Evolutionary conservation across 495 filamentous ascomycete species (phyloP), one percentile per base, ranked within the genome.

Genomic region (Durotheca rogersii): DNA sequence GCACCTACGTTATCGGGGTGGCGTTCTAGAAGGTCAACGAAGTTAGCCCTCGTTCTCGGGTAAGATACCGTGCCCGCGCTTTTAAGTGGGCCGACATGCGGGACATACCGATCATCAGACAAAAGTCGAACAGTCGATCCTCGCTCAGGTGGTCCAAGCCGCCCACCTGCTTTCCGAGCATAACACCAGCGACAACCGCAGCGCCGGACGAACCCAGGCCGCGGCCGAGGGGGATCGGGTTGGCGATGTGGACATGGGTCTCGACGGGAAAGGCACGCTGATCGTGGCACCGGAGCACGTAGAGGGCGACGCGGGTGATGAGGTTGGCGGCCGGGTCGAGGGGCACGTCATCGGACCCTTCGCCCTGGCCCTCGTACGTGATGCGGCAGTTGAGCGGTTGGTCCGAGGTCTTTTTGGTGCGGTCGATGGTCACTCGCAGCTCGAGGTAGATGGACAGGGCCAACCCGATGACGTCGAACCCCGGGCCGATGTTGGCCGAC

Each of bases 1-100:
- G 93, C 93, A 50, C 89, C 94, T 23, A 98, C 88, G 58, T 98
- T 97, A 72, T 98, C 93, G 3, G 93, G 93, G 70, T 98, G 93
- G 19, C 92, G 84, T 69, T 97, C 92, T 79, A 42, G 19, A n/a
- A 0, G 7, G 60, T 12, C 33, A 19, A 25, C 12, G 20, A 23
- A 18, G 51, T 66, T 53, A 67, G 56, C 33, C 31, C 35, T 30
- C 17, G 23, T 37, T 35, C 5, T 7, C 33, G 41, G 16, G 4
- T 7, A 25, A 36, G 46, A 30, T 10, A 29, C n/a, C n/a, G n/a
- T n/a, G n/a, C n/a, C n/a, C n/a, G n/a, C n/a, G n/a, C n/a, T n/a
- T n/a, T n/a, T n/a, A n/a, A n/a, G n/a, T n/a, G n/a, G n/a, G n/a
- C n/a, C n/a, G n/a, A n/a, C n/a, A 32, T 2, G 35, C 29, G 23